Conservation (phyloP, 208 protist species). For the Leishmania braziliensis region DNA sequence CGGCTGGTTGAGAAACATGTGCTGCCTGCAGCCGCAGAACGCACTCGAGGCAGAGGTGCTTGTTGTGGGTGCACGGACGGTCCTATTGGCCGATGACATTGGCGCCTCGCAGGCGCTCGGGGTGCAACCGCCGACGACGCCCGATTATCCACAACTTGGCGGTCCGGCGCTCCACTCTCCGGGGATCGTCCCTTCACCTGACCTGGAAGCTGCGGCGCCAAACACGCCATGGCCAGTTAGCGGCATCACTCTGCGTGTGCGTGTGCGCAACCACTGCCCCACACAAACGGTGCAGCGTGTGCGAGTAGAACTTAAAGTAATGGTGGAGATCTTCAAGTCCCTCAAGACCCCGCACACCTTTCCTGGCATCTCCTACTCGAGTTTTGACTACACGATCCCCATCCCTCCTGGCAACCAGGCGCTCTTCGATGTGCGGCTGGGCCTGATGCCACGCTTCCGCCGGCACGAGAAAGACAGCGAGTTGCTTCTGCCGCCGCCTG, state of each 20-base stretch:
- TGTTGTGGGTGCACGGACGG: conserved; percentile 44
- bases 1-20: conserved; percentile 50
- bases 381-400: conserved; percentile 50
- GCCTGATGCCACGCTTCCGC: conserved; percentile 48
- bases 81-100: conserved; percentile 39
- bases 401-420: conserved; percentile 49
- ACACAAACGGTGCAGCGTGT: conserved; percentile 34
- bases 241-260: conserved; percentile 44
- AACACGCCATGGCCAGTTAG: conserved; percentile 50
- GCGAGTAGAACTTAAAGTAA: conserved; percentile 57
- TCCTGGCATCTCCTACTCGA: conserved; percentile 41
- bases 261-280: conserved; percentile 49
- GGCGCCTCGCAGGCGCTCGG: conserved; percentile 33
- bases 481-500: conserved; percentile 51
- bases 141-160: conserved; percentile 9
- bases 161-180: conserved; percentile 7
- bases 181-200: background rate
- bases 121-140: conserved; percentile 9
- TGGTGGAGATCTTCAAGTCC: conserved; percentile 60
- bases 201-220: conserved; percentile 16
- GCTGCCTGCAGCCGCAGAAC: conserved; percentile 42
- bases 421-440: conserved; percentile 42
- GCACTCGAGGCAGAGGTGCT: conserved; percentile 64
- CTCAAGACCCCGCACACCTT: conserved; percentile 51
- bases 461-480: conserved; percentile 41